Base-by-base conservation (phyloP, 1,284 basidiomycete genomes). In the Cryptococcus wingfieldii region DNA sequence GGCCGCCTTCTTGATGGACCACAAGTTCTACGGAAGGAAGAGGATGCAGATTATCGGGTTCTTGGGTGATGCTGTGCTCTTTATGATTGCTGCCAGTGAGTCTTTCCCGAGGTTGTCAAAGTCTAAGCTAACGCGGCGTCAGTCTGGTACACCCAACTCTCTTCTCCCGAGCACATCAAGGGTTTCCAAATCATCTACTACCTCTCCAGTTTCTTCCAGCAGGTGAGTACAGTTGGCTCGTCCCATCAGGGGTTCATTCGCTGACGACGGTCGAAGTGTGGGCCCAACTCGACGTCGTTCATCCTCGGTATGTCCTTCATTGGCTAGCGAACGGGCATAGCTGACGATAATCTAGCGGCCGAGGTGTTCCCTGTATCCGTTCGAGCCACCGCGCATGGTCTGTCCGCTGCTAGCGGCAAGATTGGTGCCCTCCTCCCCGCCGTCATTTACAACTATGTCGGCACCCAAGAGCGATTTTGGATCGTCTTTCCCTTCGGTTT, bases 401-500 rank as follows among this genome's bases (percentile, higher is more conserved):
- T 79, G 52, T 79, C 74, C 38, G 78, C 77, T 34, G 76, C 76
- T n/a, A 66, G 73, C 47, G 80, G 80, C 46, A 82, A 82, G 68
- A 50, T 78, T 55, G 80, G 80, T 58, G 77, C 79, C 14, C 77
- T 81, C 59, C 61, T 80, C 44, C 76, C 79, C 5, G 77, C 77
- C 53, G 65, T 80, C 55, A 63, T 75, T 38, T 79, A 76, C 69
- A 72, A 73, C 66, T 71, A 75, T 49, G 69, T 77, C 47, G 67
- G 61, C 50, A 60, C 58, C 53, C 72, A 70, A 50, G 79, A 77
- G 61, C 76, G 79, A 72, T 81, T 81, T 74, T 80, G 79, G 79
- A 76, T 81, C 55, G 80, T 81, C 10, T 79, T 77, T 57, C 81
- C 80, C 77, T 83, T 82, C 69, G 80, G 79, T 50, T 75, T 82